A percentile compares a stretch with the other conserved stretches of the same genome.
Conservation (phyloP, 768 basidiomycete genomes). For the Gymnopilus junonius region DNA sequence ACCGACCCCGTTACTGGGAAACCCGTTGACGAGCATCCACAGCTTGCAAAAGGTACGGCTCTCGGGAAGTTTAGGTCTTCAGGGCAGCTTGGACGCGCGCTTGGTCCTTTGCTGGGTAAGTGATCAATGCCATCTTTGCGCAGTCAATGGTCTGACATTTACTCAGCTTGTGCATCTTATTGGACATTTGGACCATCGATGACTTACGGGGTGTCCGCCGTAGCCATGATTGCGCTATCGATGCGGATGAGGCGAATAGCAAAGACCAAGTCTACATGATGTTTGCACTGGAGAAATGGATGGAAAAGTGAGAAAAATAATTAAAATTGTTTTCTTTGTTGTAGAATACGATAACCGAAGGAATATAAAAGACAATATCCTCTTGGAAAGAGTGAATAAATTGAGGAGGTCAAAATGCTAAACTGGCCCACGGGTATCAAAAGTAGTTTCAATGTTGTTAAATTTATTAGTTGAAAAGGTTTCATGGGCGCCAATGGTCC, state of each 20-base stretch:
- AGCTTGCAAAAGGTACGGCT: constrained; percentile 83
- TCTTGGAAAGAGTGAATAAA: not conserved
- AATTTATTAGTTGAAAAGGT: not conserved
- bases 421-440: constrained; percentile 3
- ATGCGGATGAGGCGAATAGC: constrained; percentile 58
- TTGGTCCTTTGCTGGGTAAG: constrained; percentile 90
- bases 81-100: constrained; percentile 93
- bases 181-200: constrained; percentile 86
- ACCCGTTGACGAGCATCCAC: constrained; percentile 55
- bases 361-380: not conserved
- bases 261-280: constrained; percentile 37
- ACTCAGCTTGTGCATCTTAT: constrained; percentile 81
- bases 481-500: constrained; percentile 17
- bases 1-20: constrained; percentile 63
- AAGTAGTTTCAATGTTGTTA: no score
- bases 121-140: not conserved
- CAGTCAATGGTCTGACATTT: not conserved
- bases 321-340: not conserved
- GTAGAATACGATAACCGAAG: not conserved
- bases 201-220: constrained; percentile 70
- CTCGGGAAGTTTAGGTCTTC: constrained; percentile 86
- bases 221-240: constrained; percentile 67
- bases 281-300: no score
- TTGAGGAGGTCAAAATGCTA: not conserved
- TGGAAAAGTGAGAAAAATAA: no score